A percentile compares a stretch with the other conserved stretches of the same genome.
Conservation (phyloP, 192 early-diverging fungal genomes). For the Backusella circina region DNA sequence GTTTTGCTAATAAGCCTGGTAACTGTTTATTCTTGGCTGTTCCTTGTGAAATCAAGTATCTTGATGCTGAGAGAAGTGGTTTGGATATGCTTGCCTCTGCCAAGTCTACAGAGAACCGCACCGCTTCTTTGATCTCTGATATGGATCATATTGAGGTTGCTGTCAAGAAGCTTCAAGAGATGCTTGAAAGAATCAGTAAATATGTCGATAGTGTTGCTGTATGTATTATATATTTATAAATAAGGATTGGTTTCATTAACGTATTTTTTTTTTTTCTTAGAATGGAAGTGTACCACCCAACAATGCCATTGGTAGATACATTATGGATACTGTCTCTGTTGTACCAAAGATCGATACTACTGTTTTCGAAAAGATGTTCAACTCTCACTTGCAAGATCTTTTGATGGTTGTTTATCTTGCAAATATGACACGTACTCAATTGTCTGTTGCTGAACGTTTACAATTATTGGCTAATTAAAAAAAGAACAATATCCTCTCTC, state of each 20-base stretch:
- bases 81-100: conserved; percentile 67
- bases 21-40: conserved; percentile 88
- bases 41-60: conserved; percentile 86
- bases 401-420: conserved; percentile 95
- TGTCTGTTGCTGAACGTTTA: conserved; percentile 89
- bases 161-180: conserved; percentile 70
- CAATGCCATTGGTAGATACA: conserved; percentile 81
- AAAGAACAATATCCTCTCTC: background rate
- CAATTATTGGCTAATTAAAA: conserved; percentile 57
- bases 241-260: background rate
- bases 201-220: conserved; percentile 79
- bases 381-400: conserved; percentile 92
- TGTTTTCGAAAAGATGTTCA: conserved; percentile 92
- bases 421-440: conserved; percentile 92
- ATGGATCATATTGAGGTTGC: conserved; percentile 89
- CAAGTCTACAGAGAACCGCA: conserved; percentile 48
- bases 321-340: conserved; percentile 90
- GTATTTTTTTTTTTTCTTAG: conserved; percentile 19
- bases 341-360: conserved; percentile 82
- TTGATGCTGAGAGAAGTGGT: conserved; percentile 86
- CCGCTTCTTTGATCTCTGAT: conserved; percentile 69
- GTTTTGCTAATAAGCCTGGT: conserved; percentile 66
- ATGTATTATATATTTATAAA: conserved; percentile 22
- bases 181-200: conserved; percentile 77
- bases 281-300: conserved; percentile 55